Percentiles rank a stretch among this genome's conserved stretches.
These are phyloP conservation scores for Lyophyllum shimeji DNA, from an alignment of 768 basidiomycete genomes.

Conservation along the genomic window DNA sequence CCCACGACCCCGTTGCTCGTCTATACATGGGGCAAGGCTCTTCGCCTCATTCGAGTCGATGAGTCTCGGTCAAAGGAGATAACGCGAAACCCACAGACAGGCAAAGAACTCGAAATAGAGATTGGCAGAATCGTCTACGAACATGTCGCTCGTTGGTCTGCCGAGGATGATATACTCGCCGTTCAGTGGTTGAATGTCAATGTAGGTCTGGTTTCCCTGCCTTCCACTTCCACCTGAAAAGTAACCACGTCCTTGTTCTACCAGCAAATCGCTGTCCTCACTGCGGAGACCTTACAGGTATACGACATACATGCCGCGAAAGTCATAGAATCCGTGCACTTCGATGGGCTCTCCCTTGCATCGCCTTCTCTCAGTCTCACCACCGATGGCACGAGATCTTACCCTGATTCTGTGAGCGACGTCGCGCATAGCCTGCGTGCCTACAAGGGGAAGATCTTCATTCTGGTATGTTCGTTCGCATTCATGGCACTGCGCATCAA, in stretches of 20 bases:
- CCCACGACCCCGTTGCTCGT: slow-evolving; percentile 65
- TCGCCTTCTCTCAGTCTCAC: slow-evolving; percentile 53
- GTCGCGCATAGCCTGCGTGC: slow-evolving; percentile 71
- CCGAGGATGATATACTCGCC: slow-evolving; percentile 63
- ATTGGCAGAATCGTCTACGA: slow-evolving; percentile 66
- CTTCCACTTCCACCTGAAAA: not conserved
- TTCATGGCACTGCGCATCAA: not conserved
- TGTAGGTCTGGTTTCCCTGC: slow-evolving; percentile 55
- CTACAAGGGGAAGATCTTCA: slow-evolving; percentile 90
- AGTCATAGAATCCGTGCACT: slow-evolving; percentile 60
- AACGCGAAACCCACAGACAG: slow-evolving; percentile 51
- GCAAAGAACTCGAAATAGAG: slow-evolving; percentile 59
- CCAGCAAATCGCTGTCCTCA: slow-evolving; percentile 72
- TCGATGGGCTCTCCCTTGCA: slow-evolving; percentile 55
- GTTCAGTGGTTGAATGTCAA: slow-evolving; percentile 87
- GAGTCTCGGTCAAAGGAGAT: slow-evolving; percentile 56
- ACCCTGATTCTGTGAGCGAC: slow-evolving; percentile 49
- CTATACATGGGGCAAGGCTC: slow-evolving; percentile 78
- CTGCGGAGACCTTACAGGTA: slow-evolving; percentile 57
- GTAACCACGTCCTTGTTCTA: slow-evolving; percentile 9
- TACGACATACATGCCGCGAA: slow-evolving; percentile 60
- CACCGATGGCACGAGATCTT: slow-evolving; percentile 43
- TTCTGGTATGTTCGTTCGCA: slow-evolving; percentile 62
- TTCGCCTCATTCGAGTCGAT: slow-evolving; percentile 66
- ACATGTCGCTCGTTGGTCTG: slow-evolving; percentile 57